Evolutionary conservation across 1,284 basidiomycete species (phyloP), one percentile per base, ranked within the genome.

Genomic region (Apiotrichum montevideense): DNA sequence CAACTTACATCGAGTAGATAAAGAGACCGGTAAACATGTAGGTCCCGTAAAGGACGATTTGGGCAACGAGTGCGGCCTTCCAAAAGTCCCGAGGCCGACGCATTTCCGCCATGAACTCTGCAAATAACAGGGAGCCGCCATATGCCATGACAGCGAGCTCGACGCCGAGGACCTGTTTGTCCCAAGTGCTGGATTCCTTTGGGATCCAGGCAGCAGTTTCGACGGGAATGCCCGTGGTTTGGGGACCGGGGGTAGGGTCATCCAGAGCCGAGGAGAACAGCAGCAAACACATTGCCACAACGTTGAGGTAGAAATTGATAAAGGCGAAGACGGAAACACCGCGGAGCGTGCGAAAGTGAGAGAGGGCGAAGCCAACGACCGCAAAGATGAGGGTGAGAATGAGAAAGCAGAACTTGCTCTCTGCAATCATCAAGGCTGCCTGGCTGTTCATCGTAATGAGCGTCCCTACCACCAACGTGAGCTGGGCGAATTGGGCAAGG

Each of bases 81-180:
- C 84, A 86, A 64, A 87, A 87, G 67, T 87, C 85, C 80, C 82
- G 82, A 0, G 85, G 85, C 3, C 84, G 79, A 14, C 81, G 78
- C 85, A 87, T 87, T 70, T 87, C 85, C 1, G 83, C 80, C 80
- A 87, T 82, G 68, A 86, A 81, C 67, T 85, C 83, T 8, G 81
- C 72, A 52, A 78, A 78, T 41, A 80, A 86, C 76, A 79, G 78
- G 0, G 83, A 79, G 42, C 84, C 84, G 47, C 83, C 82, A 57
- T 83, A 72, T 1, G 68, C 67, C 35, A 73, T 72, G 6, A 85
- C 83, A 71, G 83, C 82, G 10, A 39, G 4, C 47, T 49, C 35
- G 4, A 37, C 37, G 9, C 47, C 35, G 4, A 9, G 15, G n/a
- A 49, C 35, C 21, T 40, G 35, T 7, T 13, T 13, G 6, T 11